Evolutionary conservation across 192 early-diverging fungal species (phyloP).

Genomic region (Backusella tuberculispora): DNA sequence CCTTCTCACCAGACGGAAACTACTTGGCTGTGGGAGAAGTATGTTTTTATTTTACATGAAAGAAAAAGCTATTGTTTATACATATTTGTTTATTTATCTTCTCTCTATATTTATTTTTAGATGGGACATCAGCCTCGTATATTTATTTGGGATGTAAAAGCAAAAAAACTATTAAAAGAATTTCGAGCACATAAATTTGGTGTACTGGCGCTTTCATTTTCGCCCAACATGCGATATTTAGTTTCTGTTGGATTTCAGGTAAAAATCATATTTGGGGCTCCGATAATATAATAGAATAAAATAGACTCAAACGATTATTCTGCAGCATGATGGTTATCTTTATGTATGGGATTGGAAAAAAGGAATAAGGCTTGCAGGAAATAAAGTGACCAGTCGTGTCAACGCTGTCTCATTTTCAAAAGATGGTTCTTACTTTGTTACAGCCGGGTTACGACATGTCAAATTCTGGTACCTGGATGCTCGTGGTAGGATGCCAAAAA

Average conservation of each 20-base stretch:
- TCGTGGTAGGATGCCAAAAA: conserved; percentile 40
- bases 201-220: conserved; percentile 68
- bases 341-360: conserved; percentile 86
- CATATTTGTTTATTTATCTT: conserved; percentile 8
- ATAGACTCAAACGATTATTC: conserved; percentile 5
- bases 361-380: conserved; percentile 61
- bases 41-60: background rate
- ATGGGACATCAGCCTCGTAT: conserved; percentile 80
- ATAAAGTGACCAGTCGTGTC: conserved; percentile 66
- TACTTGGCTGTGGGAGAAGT: conserved; percentile 82
- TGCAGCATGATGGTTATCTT: conserved; percentile 80
- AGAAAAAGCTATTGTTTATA: background rate
- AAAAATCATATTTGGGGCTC: conserved; percentile 18
- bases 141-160: conserved; percentile 69
- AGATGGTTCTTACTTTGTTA: conserved; percentile 72
- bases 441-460: conserved; percentile 75
- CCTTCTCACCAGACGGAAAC: conserved; percentile 70
- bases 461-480: conserved; percentile 81
- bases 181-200: conserved; percentile 82
- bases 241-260: conserved; percentile 81
- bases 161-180: conserved; percentile 57
- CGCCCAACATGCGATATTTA: conserved; percentile 67
- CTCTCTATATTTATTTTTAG: conserved; percentile 37
- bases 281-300: background rate
- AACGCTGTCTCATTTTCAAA: conserved; percentile 66